phyloP scores from a whole-genome alignment of 805 yeast genomes.

The Zygosaccharomyces lentus region DNA sequence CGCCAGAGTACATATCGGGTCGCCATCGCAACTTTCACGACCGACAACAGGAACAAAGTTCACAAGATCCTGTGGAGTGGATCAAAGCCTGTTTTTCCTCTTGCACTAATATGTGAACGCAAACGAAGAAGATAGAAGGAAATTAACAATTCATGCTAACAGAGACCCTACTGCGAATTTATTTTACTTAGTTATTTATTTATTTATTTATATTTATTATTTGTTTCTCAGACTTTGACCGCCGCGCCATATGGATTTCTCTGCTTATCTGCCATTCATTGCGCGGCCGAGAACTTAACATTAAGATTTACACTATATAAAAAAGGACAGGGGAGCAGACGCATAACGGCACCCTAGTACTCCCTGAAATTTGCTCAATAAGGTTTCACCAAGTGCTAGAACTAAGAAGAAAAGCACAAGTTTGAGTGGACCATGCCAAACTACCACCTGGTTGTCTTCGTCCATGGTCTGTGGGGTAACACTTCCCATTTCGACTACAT shows the following conservation, averaged over 20 bases:
- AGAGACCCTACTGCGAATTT: background rate
- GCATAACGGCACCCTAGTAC: background rate
- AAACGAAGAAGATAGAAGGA: background rate
- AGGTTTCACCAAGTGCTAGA: background rate
- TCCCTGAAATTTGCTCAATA: background rate
- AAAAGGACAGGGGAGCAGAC: background rate
- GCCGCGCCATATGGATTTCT: background rate
- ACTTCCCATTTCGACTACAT: slow-evolving; percentile 62
- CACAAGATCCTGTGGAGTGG: slow-evolving; percentile 3
- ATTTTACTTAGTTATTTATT: background rate
- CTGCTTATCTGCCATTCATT: background rate
- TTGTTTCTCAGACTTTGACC: background rate
- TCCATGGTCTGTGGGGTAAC: slow-evolving; percentile 77
- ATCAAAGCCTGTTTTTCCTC: slow-evolving; percentile 4
- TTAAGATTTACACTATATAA: background rate
- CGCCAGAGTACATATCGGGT: slow-evolving; percentile 11
- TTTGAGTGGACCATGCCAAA: slow-evolving; percentile 6
- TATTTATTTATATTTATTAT: background rate
- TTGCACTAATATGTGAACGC: slow-evolving; percentile 1
- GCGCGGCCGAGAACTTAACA: background rate
- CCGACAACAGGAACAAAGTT: slow-evolving; percentile 4
- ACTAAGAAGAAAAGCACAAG: background rate
- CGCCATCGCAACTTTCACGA: slow-evolving; percentile 6
- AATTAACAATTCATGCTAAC: too few species aligned
- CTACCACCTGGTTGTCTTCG: slow-evolving; percentile 55